Evolutionary conservation across 179 eudicot species (phyloP), one percentile per base, ranked within the genome.

Genomic region (Drosera spatulata): DNA sequence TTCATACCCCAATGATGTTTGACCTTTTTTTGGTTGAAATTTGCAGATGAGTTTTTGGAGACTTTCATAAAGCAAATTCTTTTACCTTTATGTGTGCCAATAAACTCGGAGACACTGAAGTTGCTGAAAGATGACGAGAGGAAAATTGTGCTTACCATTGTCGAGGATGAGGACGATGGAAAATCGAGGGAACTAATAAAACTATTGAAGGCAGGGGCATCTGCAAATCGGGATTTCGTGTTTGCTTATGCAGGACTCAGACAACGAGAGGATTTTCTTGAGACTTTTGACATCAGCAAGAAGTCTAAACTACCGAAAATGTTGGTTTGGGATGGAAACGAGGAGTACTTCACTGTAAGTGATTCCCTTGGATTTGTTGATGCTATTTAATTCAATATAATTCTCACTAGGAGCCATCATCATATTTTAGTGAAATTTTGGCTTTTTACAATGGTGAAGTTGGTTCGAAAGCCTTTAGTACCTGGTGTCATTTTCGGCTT

Each of bases 271-370:
- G 88, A 75, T n/a, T 86, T 86, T 66, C 80, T 76, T 48, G 93
- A 89, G 66, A 69, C 90, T 54, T 93, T 93, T 73, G 97, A 82
- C 63, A 71, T 86, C 60, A 59, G 67, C 52, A 72, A 75, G 72
- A 77, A 66, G 53, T 73, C 89, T 46, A 74, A 75, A 59, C 74
- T 93, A 47, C 99, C 99, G 47, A 86, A 79, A 75, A 93, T 93
- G 95, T 74, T 89, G 56, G 85, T 93, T 44, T 93, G 99, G 99
- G 97, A 89, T 71, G 93, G 99, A 60, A 67, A 86, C 53, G 93
- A 86, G 70, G 95, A 82, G 37, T 93, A 80, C 68, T 79, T 70
- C 61, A 68, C 85, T 4, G 99, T 93, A 79, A 84, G 93, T 55
- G 6, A 7, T 39, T 37, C 2, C 5, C 12, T 45, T 45, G 49